These are phyloP conservation scores for Candida verbasci DNA, from an alignment of 805 yeast species.

Conservation along the genomic window DNA sequence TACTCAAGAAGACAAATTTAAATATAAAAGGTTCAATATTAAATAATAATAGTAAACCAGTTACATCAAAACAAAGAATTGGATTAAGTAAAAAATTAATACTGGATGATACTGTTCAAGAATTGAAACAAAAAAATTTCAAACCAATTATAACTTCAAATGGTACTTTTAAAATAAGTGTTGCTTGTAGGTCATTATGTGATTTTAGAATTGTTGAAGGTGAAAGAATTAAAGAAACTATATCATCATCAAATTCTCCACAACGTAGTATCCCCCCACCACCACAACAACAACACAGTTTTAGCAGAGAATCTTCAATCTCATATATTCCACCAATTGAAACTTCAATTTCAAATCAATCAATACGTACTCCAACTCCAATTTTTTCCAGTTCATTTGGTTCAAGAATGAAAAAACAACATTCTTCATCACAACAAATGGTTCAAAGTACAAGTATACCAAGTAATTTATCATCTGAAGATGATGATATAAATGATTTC, in stretches of 20 bases:
- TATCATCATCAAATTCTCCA: too few species aligned
- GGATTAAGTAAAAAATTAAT: conserved; percentile 73
- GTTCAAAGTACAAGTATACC: conserved; percentile 15
- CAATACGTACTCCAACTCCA: conserved; percentile 52
- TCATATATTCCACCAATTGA: background rate
- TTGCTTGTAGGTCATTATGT: conserved; percentile 71
- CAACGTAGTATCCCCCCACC: conserved; percentile 13
- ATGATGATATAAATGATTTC: conserved; percentile 65
- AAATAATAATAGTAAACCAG: conserved; percentile 77
- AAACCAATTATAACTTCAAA: conserved; percentile 69
- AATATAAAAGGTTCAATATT: conserved; percentile 44
- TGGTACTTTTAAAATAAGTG: conserved; percentile 72
- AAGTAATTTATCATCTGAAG: conserved; percentile 34
- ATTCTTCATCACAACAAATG: conserved; percentile 14
- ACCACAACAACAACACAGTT: conserved; percentile 16
- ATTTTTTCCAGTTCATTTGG: conserved; percentile 72
- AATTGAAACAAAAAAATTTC: conserved; percentile 55
- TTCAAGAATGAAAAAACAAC: conserved; percentile 43
- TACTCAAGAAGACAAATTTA: conserved; percentile 33
- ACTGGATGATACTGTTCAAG: conserved; percentile 13
- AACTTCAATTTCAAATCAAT: background rate
- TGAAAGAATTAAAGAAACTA: too few species aligned
- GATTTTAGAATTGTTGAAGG: conserved; percentile 53
- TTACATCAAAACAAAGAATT: conserved; percentile 75
- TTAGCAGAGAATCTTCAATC: background rate